phyloP scores from a whole-genome alignment of 1,284 basidiomycete species.

The Ganoderma leucocontextum region DNA sequence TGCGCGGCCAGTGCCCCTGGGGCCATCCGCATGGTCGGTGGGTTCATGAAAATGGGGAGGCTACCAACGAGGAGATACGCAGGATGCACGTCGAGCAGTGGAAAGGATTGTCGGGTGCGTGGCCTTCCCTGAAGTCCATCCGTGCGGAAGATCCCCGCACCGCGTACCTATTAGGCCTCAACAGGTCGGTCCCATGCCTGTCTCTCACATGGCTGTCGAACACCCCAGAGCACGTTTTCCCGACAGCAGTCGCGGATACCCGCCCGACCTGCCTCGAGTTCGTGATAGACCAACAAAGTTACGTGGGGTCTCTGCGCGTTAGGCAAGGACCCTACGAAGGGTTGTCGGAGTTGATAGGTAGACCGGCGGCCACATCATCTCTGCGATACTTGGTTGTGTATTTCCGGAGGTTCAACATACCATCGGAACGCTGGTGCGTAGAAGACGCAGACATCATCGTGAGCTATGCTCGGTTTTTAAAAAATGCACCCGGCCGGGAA shows the following conservation, averaged over 20 bases:
- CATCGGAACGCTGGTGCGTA: background rate
- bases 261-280: background rate
- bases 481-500: background rate
- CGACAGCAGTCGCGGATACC: background rate
- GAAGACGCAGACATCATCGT: background rate
- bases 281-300: background rate
- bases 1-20: slow-evolving; percentile 4
- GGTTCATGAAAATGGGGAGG: background rate
- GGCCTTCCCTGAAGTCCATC: background rate
- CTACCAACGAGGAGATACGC: background rate
- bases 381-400: background rate
- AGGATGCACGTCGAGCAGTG: background rate
- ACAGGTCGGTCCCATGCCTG: background rate
- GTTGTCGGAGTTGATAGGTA: background rate
- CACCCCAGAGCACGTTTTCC: background rate
- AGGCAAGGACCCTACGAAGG: background rate
- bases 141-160: background rate
- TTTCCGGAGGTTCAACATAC: background rate
- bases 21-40: background rate
- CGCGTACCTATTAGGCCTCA: background rate
- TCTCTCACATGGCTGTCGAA: background rate
- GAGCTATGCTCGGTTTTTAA: background rate
- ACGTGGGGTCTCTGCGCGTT: background rate
- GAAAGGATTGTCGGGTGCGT: background rate
- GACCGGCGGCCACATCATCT: background rate